Conservation (phyloP, 169 alveolate species). For the Perkinsus marinus region DNA sequence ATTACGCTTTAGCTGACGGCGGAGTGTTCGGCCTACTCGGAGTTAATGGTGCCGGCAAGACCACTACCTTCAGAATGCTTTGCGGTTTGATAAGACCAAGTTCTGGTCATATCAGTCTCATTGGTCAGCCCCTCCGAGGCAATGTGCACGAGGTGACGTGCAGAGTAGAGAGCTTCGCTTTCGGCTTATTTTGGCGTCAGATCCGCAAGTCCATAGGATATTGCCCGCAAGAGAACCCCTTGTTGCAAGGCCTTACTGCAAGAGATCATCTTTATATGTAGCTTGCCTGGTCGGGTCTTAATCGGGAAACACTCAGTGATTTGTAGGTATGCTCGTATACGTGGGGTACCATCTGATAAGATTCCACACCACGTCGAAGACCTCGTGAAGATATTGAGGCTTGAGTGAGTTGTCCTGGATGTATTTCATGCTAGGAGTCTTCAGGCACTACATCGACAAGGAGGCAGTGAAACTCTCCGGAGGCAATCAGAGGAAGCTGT, state of each 20-base stretch:
- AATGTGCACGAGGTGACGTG: not conserved
- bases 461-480: constrained; percentile 25
- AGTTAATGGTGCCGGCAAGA: constrained; percentile 76
- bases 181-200: not conserved
- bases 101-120: not conserved
- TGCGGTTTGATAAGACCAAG: not conserved
- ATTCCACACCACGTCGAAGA: constrained; percentile 21
- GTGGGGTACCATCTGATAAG: constrained; percentile 40
- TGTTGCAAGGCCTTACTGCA: constrained; percentile 46
- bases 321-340: constrained; percentile 37
- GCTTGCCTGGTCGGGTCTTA: not conserved
- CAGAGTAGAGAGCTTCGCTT: not conserved
- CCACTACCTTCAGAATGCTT: constrained; percentile 59
- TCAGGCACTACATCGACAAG: not conserved
- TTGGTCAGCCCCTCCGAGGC: not conserved
- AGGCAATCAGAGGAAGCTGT: constrained; percentile 65
- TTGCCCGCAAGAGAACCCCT: constrained; percentile 65
- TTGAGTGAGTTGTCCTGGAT: not conserved
- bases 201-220: constrained; percentile 49
- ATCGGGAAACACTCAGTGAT: too few species aligned
- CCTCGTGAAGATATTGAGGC: not conserved
- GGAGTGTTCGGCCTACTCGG: constrained; percentile 73
- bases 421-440: not conserved
- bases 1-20: constrained; percentile 52
- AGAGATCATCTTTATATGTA: constrained; percentile 54